Conservation (phyloP, 2,329 filamentous ascomycete genomes). For the Neobulgaria alba region DNA sequence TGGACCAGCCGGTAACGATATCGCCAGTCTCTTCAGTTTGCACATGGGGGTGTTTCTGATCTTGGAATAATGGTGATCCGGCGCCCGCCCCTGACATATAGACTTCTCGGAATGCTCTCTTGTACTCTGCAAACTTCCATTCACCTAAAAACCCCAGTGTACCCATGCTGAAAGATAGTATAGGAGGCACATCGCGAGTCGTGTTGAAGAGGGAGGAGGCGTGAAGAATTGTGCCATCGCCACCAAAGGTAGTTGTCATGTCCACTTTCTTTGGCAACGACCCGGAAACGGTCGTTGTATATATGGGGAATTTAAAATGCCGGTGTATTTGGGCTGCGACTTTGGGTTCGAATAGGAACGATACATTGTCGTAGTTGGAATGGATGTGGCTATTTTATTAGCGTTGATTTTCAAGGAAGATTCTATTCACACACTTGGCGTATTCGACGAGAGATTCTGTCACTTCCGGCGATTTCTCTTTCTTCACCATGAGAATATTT, state of each 20-base stretch:
- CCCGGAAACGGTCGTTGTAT: constrained; percentile 36
- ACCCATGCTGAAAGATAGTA: constrained; percentile 94
- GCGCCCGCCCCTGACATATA: constrained; percentile 70
- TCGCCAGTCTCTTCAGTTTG: constrained; percentile 19
- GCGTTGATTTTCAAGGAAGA: not conserved
- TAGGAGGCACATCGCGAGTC: constrained; percentile 72
- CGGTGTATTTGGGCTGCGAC: constrained; percentile 66
- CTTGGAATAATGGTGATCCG: constrained; percentile 26
- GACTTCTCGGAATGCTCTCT: constrained; percentile 82
- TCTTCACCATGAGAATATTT: constrained; percentile 62
- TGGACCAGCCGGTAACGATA: constrained; percentile 55
- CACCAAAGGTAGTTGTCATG: constrained; percentile 80
- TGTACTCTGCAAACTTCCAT: constrained; percentile 92
- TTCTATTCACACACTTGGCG: constrained; percentile 24
- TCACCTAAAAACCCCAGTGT: constrained; percentile 91
- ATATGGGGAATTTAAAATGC: constrained; percentile 64
- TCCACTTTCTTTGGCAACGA: constrained; percentile 74
- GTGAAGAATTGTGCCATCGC: constrained; percentile 83
- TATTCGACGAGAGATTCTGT: constrained; percentile 30
- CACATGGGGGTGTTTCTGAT: constrained; percentile 26
- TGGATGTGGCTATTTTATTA: constrained; percentile 56
- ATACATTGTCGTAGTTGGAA: constrained; percentile 69
- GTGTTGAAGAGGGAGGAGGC: constrained; percentile 82
- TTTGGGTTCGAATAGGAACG: constrained; percentile 73
- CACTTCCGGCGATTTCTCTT: constrained; percentile 43